Percentiles rank a stretch among this genome's conserved stretches.
These are phyloP conservation scores for Ceratobasidium sp. DNA, from an alignment of 1,284 basidiomycete species.

Conservation along the genomic window DNA sequence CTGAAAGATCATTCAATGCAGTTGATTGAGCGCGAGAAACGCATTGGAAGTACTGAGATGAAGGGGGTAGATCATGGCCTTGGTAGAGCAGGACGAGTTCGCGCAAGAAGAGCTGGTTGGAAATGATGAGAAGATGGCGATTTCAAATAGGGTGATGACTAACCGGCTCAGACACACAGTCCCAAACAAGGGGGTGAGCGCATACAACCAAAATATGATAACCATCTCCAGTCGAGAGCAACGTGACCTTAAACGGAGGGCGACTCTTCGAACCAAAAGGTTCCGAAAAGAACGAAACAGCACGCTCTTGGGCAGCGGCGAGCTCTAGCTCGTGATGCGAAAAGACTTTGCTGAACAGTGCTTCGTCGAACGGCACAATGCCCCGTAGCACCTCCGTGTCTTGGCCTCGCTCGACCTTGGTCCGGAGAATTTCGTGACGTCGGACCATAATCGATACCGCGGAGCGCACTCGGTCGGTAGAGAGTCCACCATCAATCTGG, in stretches of 20 bases:
- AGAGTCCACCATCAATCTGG: neutral
- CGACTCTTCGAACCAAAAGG: conserved; percentile 3
- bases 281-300: neutral
- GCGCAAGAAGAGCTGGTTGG: conserved; percentile 10
- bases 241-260: too few species aligned
- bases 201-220: conserved; percentile 11
- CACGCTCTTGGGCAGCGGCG: too few species aligned
- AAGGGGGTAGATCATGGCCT: neutral
- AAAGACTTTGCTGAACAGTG: neutral
- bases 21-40: neutral
- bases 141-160: neutral
- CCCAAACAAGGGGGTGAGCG: conserved; percentile 25
- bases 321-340: neutral
- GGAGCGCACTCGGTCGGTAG: neutral
- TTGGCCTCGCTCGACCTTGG: neutral
- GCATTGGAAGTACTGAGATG: neutral
- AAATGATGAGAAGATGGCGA: neutral
- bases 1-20: neutral
- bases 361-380: neutral
- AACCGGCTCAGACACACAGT: conserved; percentile 10
- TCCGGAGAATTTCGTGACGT: conserved; percentile 5
- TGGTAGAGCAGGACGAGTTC: conserved; percentile 20
- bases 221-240: neutral
- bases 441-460: neutral
- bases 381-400: neutral